Evolutionary conservation across 1,284 basidiomycete genomes (phyloP), one percentile per base, ranked within the genome.

Genomic region (Rhodofomes roseus): DNA sequence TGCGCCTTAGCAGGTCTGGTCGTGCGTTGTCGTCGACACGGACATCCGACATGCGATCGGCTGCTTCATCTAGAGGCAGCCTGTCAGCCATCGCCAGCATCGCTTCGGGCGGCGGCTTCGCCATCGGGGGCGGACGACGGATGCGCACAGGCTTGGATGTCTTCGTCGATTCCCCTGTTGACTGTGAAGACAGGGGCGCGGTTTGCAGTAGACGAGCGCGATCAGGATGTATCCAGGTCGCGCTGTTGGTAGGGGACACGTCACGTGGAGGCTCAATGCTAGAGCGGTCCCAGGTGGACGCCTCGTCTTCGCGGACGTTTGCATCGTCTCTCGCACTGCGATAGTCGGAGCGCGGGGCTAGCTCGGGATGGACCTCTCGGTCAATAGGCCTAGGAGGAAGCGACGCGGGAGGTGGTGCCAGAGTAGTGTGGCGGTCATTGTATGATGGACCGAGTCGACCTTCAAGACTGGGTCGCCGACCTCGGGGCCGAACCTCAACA

Each of bases 1-100:
- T 62, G 34, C 71, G 74, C 16, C 68, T 69, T 5, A 50, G 25
- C 54, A 74, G 73, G 23, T 69, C 64, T 9, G 70, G 62, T 14
- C 65, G 36, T 12, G 20, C 29, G 44, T 55, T 22, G 20, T 55
- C 39, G 57, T 48, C 34, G 46, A 43, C 31, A 11, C 31, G 31
- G 11, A 34, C 31, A 5, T 5, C 11, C 11, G 31, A 4, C 31
- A 11, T 50, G 29, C 43, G 34, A 11, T 37, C 31, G 34, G n/a
- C 20, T 18, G 20, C 22, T 6, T 16, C 20, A 9, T 51, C 46
- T 2, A 25, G 44, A 27, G 34, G 36, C 14, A 20, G 56, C 36
- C 50, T 29, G 20, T 44, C 57, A 43, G 31, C 14, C 14, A 41
- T 54, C 44, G 41, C n/a, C n/a, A n/a, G 29, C 41, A 25, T 56